Conservation (phyloP, 2,329 filamentous ascomycete species). For the Aspergillus carbonarius region DNA sequence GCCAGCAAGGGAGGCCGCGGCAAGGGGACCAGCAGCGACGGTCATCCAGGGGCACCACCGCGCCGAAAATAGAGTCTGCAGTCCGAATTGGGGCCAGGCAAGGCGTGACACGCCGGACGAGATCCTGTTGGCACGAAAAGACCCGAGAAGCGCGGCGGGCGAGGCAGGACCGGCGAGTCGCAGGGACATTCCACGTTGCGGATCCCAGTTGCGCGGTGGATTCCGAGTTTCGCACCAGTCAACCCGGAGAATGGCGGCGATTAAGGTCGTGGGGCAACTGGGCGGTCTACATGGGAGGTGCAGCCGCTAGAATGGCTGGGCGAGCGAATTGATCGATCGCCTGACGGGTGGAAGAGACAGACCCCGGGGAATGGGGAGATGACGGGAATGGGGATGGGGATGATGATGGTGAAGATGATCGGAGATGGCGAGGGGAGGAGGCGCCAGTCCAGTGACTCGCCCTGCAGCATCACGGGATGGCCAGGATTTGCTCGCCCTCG, state of each 20-base stretch:
- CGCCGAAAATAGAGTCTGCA: conserved; percentile 13
- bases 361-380: not conserved
- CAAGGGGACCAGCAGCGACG: conserved; percentile 3
- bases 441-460: not conserved
- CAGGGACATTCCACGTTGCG: conserved; percentile 22
- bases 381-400: not conserved
- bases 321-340: not conserved
- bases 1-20: conserved; percentile 6
- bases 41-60: conserved; percentile 1
- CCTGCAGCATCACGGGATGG: conserved; percentile 7
- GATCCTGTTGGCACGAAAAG: conserved; percentile 15
- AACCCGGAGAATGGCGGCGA: not conserved
- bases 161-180: conserved; percentile 10
- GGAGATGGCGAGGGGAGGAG: not conserved
- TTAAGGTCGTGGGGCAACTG: not conserved
- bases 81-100: conserved; percentile 12
- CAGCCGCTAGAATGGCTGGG: not conserved
- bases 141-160: conserved; percentile 8
- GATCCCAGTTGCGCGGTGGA: conserved; percentile 6
- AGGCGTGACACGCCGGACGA: conserved; percentile 14
- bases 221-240: not conserved
- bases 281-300: not conserved
- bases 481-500: not conserved
- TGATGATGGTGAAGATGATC: not conserved
- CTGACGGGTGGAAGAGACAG: not conserved